Evolutionary conservation across 2,329 filamentous ascomycete genomes (phyloP), one percentile per base, ranked within the genome.

Genomic region (Scedosporium minutisporum): DNA sequence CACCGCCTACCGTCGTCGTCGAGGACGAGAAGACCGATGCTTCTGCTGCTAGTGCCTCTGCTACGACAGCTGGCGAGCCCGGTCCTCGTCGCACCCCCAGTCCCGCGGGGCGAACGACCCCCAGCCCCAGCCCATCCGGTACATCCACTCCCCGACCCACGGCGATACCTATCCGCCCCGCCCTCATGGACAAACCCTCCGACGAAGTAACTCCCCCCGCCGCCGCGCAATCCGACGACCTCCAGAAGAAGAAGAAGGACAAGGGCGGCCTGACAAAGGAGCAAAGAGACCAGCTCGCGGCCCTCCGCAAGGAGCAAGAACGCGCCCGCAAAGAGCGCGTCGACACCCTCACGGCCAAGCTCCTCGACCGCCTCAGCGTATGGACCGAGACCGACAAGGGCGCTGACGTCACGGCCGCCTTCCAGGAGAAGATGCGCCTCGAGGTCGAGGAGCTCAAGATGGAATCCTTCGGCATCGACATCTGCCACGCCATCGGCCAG

Each of bases 371-470:
- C 64, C 85, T 97, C 71, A 93, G 88, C 67, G 87, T 97, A 51
- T 97, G 93, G 93, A 97, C 95, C 5, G 95, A 99, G 80, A 97
- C 93, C 3, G 95, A 97, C 77, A 96, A 95, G 78, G 85, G 88
- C 57, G 65, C 76, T 14, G 92, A 96, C 68, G 91, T 97, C 64
- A 97, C 93, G 41, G 79, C 78, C 63, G 90, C 95, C 0, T 99
- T 97, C 80, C 88, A 93, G 73, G 91, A 93, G 73, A 97, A 99
- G 84, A 97, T 90, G 68, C 85, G 88, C 48, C 86, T 97, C 48
- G 95, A 99, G 77, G 91, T 96, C 27, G 95, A 99, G 79, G 96
- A 97, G 72, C 81, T 99, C 69, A 99, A 97, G 82, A 99, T 99
- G 91, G 95, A 99, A 77, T 96, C 90, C 0, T 99, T 99, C 69